These are phyloP conservation scores for Botrytis porri DNA, from an alignment of 2,329 filamentous ascomycete species.

Conservation along the genomic window DNA sequence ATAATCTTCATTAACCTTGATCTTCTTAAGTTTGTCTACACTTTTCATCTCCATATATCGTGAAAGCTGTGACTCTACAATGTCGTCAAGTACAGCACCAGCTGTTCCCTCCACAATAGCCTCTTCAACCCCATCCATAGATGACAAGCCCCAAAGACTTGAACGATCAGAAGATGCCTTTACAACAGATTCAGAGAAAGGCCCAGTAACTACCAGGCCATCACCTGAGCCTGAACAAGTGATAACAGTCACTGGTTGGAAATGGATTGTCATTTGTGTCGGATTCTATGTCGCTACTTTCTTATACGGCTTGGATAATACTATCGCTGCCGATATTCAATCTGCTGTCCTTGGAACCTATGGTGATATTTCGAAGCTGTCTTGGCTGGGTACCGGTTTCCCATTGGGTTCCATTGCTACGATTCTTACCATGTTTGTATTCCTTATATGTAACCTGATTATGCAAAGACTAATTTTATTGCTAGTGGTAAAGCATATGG, in stretches of 20 bases:
- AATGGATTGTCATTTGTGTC: constrained; percentile 31
- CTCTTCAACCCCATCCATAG: not conserved
- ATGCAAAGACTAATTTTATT: not conserved
- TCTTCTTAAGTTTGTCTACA: not conserved
- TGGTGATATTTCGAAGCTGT: constrained; percentile 39
- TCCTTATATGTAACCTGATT: not conserved
- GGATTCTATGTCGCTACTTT: constrained; percentile 13
- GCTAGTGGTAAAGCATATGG: constrained; percentile 23
- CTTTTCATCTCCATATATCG: not conserved
- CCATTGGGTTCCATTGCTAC: constrained; percentile 37
- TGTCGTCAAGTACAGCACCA: not conserved
- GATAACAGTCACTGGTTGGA: constrained; percentile 27
- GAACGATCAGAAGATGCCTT: constrained; percentile 1
- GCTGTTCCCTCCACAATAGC: not conserved
- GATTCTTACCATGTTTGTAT: constrained; percentile 15
- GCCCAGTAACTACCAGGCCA: not conserved
- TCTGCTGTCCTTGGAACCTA: constrained; percentile 41
- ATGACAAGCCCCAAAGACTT: constrained; percentile 3
- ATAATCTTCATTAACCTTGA: not conserved
- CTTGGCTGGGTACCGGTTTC: constrained; percentile 44
- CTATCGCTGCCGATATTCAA: constrained; percentile 46
- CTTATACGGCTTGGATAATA: constrained; percentile 21
- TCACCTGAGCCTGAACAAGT: not conserved
- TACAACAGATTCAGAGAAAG: constrained; percentile 17
- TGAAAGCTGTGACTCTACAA: not conserved